Evolutionary conservation across 1,284 basidiomycete genomes (phyloP), one percentile per base, ranked within the genome.

Genomic region (Cryptococcus jaspeensis): DNA sequence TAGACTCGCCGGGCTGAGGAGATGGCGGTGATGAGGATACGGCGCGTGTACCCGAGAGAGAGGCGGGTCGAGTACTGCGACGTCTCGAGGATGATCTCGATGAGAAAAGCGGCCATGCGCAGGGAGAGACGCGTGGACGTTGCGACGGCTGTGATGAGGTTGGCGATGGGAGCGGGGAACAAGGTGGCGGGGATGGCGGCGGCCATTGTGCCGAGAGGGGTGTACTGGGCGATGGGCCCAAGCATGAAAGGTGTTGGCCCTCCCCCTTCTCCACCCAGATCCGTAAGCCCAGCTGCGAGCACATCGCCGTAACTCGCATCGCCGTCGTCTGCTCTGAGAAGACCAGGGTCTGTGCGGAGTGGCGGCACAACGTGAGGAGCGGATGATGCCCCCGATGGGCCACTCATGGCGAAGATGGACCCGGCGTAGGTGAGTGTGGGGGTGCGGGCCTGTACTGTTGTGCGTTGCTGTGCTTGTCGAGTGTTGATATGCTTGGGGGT

Each of bases 11-110:
- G 68, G 9, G 79, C 78, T 7, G 71, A 72, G 9, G 72, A 74
- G 13, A 80, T 71, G 11, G 78, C 78, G 0, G 74, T 65, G 39
- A 80, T 76, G 39, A 80, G 64, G 1, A 77, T 58, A 28, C 76
- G 61, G 13, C 79, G 66, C 8, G 76, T 76, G 25, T 78, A 66
- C 0, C 75, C 77, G 4, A 80, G 59, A 1, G 60, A 60, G n/a
- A 71, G 55, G 32, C 70, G 68, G 5, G 70, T 76, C 12, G 67
- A 56, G 44, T 67, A 69, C 49, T 73, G 67, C 5, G 66, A 67
- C 23, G 65, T 59, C 59, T 79, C 78, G 42, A 80, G 67, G 22
- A 79, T 74, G 15, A 72, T 67, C 60, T 80, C 79, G 56, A 79
- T 67, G 50, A 80, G 71, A 57, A 79, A 75, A 1, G 77, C 75